Evolutionary conservation across 768 basidiomycete species (phyloP), one percentile per base, ranked within the genome.

Genomic region (Phylloporus rhodoxanthus): DNA sequence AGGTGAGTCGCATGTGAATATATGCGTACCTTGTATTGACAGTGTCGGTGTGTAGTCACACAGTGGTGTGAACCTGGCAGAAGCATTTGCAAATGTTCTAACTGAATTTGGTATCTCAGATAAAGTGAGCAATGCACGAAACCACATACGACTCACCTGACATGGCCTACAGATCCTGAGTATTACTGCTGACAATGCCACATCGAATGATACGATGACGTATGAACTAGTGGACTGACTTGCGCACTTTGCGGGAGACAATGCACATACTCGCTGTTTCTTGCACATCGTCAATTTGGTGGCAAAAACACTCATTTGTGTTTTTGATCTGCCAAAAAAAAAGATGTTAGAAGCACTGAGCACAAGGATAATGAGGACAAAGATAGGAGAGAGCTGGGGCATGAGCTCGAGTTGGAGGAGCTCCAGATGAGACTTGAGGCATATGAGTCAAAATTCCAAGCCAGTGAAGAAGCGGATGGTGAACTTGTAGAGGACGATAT

Each of bases 261-360:
- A n/a, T 20, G 36, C 19, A 2, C 36, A 10, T 2, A 50, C n/a
- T n/a, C n/a, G n/a, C n/a, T n/a, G n/a, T n/a, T n/a, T n/a, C n/a
- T n/a, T n/a, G n/a, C n/a, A n/a, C 15, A 17, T 37, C 5, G 14
- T 36, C 15, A 72, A 70, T 40, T 56, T 77, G 0, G 57, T 70
- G 1, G 72, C 69, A 0, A 70, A 72, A 43, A 58, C 53, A 0
- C 20, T 73, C 0, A 36, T 75, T 0, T 2, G 45, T 0, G 59
- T 63, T 41, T 76, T 75, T 56, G 69, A 75, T 28, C 41, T 67
- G 14, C 54, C 54, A 7, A 61, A 60, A n/a, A 34, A 42, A 7
- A 21, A 10, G 10, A 14, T 28, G 25, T 2, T n/a, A 19, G 19
- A 4, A 8, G 6, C 17, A 36, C 5, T 38, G 20, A 21, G 2